Conservation (phyloP, 805 yeast genomes). For the Saccharomycopsis sp. region DNA sequence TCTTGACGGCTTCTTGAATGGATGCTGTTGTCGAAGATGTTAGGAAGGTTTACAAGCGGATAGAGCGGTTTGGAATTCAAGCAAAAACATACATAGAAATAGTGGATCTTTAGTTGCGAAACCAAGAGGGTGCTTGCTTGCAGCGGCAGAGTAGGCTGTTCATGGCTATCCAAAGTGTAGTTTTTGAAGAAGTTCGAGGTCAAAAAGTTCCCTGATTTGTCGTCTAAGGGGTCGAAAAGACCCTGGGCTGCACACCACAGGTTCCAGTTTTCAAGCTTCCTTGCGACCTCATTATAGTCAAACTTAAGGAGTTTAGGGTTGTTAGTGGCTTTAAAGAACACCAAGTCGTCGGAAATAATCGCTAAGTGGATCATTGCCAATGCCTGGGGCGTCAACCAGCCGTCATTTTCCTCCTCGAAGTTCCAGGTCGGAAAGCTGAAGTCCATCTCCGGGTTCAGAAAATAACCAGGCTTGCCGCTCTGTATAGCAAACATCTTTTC, state of each 20-base stretch:
- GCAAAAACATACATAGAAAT: constrained; percentile 32
- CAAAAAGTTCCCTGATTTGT: not conserved
- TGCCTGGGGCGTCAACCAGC: constrained; percentile 44
- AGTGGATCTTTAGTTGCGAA: constrained; percentile 28
- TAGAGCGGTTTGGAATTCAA: constrained; percentile 25
- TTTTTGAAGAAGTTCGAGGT: not conserved
- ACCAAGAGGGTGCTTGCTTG: not conserved
- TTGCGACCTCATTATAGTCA: constrained; percentile 14
- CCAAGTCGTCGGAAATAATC: constrained; percentile 33
- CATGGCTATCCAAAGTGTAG: not conserved
- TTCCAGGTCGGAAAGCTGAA: constrained; percentile 31
- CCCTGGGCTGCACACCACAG: constrained; percentile 16
- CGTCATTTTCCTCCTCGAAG: constrained; percentile 32
- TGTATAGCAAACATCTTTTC: constrained; percentile 50
- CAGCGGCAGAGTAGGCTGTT: not conserved
- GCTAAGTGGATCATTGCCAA: constrained; percentile 41
- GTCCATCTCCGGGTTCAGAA: constrained; percentile 33
- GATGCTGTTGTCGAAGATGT: constrained; percentile 14
- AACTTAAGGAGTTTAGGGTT: constrained; percentile 15
- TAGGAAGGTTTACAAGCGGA: constrained; percentile 9
- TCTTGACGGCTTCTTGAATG: not conserved
- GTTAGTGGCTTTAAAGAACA: constrained; percentile 27
- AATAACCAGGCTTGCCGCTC: constrained; percentile 39
- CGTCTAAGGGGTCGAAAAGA: not conserved
- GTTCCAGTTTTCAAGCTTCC: constrained; percentile 23